These are phyloP conservation scores for Leptographium procerum DNA, from an alignment of 2,329 filamentous ascomycete genomes.

Conservation along the genomic window DNA sequence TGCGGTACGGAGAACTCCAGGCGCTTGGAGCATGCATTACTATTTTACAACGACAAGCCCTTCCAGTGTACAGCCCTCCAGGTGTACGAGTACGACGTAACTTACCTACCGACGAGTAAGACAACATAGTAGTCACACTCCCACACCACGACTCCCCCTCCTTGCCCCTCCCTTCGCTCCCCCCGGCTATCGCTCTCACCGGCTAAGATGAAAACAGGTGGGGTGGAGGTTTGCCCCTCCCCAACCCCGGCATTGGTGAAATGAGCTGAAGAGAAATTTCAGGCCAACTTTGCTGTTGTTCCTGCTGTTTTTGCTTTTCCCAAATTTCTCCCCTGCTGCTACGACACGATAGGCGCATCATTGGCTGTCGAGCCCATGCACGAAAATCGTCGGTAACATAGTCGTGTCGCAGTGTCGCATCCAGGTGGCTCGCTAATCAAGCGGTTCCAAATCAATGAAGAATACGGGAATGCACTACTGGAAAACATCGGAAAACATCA, in stretches of 20 bases:
- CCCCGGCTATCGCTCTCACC: not conserved
- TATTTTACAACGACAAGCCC: not conserved
- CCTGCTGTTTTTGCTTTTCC: not conserved
- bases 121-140: too few relatives aligned
- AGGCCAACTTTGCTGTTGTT: not conserved
- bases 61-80: not conserved
- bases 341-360: not conserved
- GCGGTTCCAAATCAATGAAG: not conserved
- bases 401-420: not conserved
- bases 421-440: not conserved
- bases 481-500: not conserved
- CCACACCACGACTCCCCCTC: too few relatives aligned
- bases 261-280: conserved; percentile 1
- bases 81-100: too few relatives aligned
- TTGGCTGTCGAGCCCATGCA: not conserved
- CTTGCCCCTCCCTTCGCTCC: not conserved
- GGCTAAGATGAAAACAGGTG: not conserved
- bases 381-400: not conserved
- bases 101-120: too few relatives aligned
- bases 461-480: not conserved
- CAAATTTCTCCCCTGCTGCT: not conserved
- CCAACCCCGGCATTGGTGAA: not conserved
- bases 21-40: not conserved
- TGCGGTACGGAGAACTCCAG: too few relatives aligned
- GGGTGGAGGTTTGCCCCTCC: not conserved